Percentiles rank a stretch among this genome's conserved stretches.
phyloP scores from a whole-genome alignment of 768 basidiomycete genomes.

The Suillus subluteus region DNA sequence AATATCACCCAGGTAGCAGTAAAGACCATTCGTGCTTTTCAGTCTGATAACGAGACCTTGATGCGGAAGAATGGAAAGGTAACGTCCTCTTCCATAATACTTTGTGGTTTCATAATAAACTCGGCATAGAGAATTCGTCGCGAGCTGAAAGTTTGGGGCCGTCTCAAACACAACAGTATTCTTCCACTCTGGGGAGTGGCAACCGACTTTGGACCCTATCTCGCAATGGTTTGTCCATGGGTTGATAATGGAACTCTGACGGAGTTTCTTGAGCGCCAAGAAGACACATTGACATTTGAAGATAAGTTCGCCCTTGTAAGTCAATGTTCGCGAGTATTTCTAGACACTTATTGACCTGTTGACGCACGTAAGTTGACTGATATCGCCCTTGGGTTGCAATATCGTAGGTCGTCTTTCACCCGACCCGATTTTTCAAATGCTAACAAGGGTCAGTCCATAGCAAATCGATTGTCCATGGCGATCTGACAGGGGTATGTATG shows the following conservation, averaged over 20 bases:
- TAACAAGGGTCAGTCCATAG: conserved; percentile 7
- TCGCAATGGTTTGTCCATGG: conserved; percentile 28
- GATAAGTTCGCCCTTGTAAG: conserved; percentile 25
- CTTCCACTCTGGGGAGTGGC: conserved; percentile 19
- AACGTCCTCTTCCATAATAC: neutral
- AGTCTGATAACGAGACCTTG: neutral
- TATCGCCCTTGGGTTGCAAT: neutral
- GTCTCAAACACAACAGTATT: neutral
- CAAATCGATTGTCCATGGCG: conserved; percentile 9
- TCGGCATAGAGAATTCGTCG: conserved; percentile 21
- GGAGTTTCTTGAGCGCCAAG: conserved; percentile 15
- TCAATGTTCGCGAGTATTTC: neutral
- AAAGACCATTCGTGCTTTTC: conserved; percentile 9
- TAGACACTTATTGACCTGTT: neutral
- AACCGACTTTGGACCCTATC: conserved; percentile 23
- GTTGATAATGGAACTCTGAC: conserved; percentile 21
- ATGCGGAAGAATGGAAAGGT: neutral
- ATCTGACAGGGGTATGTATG: conserved; percentile 12
- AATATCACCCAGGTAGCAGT: conserved; percentile 5
- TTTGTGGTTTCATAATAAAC: neutral
- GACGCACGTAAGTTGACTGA: neutral
- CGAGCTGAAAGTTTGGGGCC: conserved; percentile 27
- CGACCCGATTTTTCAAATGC: neutral
- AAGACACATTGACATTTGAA: conserved; percentile 8
- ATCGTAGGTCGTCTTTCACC: neutral